Evolutionary conservation across 805 yeast genomes (phyloP).

Genomic region (Candida lessepsii): DNA sequence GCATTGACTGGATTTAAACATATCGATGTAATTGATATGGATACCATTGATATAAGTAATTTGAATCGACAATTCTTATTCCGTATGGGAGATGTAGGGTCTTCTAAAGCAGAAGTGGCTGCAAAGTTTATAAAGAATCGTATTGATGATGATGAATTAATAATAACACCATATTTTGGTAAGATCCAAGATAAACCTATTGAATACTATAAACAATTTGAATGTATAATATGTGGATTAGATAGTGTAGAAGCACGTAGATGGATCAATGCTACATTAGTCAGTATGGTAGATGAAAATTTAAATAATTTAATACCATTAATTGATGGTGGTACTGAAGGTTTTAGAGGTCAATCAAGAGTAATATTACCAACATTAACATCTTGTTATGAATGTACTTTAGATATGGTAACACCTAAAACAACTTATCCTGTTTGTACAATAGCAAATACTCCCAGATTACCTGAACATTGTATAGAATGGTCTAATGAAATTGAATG

Average conservation of each 20-base stretch:
- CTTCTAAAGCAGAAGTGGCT: slow-evolving; percentile 65
- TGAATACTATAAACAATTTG: slow-evolving; percentile 65
- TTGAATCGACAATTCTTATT: slow-evolving; percentile 76
- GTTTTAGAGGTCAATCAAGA: slow-evolving; percentile 87
- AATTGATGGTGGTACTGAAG: slow-evolving; percentile 96
- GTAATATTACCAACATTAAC: slow-evolving; percentile 81
- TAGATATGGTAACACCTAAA: slow-evolving; percentile 65
- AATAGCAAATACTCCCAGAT: slow-evolving; percentile 88
- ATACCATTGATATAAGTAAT: slow-evolving; percentile 74
- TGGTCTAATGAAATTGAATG: slow-evolving; percentile 81
- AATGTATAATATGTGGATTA: slow-evolving; percentile 78
- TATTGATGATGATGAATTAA: slow-evolving; percentile 32
- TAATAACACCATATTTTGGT: slow-evolving; percentile 58
- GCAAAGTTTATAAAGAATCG: slow-evolving; percentile 52
- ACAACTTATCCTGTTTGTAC: slow-evolving; percentile 87
- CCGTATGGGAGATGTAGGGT: slow-evolving; percentile 58
- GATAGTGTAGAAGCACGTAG: slow-evolving; percentile 89
- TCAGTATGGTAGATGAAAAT: slow-evolving; percentile 57
- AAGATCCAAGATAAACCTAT: slow-evolving; percentile 58
- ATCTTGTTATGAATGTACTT: slow-evolving; percentile 91
- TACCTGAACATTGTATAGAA: slow-evolving; percentile 93
- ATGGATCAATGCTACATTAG: slow-evolving; percentile 75
- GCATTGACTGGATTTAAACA: slow-evolving; percentile 66
- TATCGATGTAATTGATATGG: slow-evolving; percentile 77
- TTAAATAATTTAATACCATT: slow-evolving; percentile 39